Conservation (phyloP, 129 eudicot species). For the Lactuca sativa region DNA sequence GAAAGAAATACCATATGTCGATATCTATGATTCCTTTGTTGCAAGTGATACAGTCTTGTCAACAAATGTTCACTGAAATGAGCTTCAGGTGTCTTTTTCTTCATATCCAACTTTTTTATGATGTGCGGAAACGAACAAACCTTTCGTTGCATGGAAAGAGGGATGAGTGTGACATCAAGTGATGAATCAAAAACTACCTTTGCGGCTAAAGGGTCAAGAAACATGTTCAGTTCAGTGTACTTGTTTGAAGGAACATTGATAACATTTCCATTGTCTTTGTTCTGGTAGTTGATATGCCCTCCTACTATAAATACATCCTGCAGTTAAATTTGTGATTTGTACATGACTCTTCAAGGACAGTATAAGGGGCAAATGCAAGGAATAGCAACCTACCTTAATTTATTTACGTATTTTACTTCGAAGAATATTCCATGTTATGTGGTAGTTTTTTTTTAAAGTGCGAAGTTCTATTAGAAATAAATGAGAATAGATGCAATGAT, state of each 20-base stretch:
- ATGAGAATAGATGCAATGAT: too few relatives aligned
- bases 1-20: constrained; percentile 55
- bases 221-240: constrained; percentile 74
- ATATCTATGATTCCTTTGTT: constrained; percentile 46
- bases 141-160: constrained; percentile 50
- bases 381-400: too few relatives aligned
- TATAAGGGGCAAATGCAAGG: too few relatives aligned
- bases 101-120: constrained; percentile 28
- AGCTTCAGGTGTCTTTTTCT: constrained; percentile 56
- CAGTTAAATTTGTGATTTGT: constrained; percentile 19
- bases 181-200: constrained; percentile 58
- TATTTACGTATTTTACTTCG: too few relatives aligned
- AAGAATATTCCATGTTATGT: too few relatives aligned
- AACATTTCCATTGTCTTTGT: constrained; percentile 53
- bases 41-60: constrained; percentile 44
- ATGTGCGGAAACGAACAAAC: constrained; percentile 39
- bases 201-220: constrained; percentile 85
- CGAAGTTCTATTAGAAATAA: too few relatives aligned
- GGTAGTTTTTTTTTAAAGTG: too few relatives aligned
- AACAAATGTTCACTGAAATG: constrained; percentile 47
- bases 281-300: constrained; percentile 46
- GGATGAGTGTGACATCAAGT: constrained; percentile 59
- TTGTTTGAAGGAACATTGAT: constrained; percentile 61
- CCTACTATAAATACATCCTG: constrained; percentile 78
- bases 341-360: background rate